phyloP scores from a whole-genome alignment of 805 yeast genomes.

The Ogataea zsoltii region DNA sequence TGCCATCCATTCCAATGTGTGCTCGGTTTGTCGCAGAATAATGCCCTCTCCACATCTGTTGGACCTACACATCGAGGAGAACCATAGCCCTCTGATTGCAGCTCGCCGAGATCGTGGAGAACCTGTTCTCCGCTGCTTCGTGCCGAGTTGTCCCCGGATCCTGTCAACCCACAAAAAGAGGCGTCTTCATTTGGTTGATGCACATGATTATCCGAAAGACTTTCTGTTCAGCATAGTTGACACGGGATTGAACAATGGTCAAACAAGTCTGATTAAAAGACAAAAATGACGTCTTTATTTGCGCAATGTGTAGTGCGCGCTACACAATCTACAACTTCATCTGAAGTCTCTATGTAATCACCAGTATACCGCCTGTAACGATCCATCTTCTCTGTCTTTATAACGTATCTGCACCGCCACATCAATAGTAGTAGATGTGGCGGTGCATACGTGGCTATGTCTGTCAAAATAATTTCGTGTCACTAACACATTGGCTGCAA shows the following conservation, averaged over 20 bases:
- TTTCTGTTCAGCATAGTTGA: slow-evolving; percentile 33
- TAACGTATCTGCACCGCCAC: not conserved
- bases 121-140: slow-evolving; percentile 44
- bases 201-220: slow-evolving; percentile 49
- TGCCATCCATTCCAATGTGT: slow-evolving; percentile 31
- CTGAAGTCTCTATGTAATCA: no score
- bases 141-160: slow-evolving; percentile 38
- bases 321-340: no score
- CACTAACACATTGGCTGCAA: slow-evolving; percentile 3
- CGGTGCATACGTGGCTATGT: no score
- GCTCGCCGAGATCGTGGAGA: slow-evolving; percentile 41
- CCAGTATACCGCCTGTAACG: not conserved
- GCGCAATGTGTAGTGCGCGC: no score
- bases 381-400: no score
- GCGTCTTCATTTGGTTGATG: slow-evolving; percentile 48
- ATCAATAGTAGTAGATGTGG: no score
- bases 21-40: slow-evolving; percentile 38
- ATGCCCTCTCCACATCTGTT: slow-evolving; percentile 47
- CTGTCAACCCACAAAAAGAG: slow-evolving; percentile 44
- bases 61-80: slow-evolving; percentile 51
- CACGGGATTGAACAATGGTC: slow-evolving; percentile 24
- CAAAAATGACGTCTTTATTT: no score
- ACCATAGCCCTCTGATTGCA: slow-evolving; percentile 49
- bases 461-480: not conserved
- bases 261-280: slow-evolving; percentile 24